These are phyloP conservation scores for Prunus yedoensis DNA, from an alignment of 331 rosid species.

Conservation along the genomic window DNA sequence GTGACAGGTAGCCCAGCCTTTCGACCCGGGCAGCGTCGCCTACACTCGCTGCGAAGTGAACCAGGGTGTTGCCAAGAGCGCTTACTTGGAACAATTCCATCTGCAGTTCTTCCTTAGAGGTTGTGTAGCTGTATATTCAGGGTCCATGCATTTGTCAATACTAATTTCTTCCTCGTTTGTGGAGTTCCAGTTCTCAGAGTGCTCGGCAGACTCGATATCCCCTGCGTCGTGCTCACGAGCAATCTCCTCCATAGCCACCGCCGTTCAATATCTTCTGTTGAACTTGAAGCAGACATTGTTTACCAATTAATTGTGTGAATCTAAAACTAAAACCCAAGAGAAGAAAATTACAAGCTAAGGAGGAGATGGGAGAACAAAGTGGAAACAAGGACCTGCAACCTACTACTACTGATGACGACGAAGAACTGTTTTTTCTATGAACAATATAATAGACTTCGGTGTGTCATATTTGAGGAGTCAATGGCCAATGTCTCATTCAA, in stretches of 20 bases:
- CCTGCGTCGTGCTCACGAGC: background rate
- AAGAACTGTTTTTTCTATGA: too few relatives aligned
- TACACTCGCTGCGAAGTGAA: background rate
- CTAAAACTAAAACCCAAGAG: too few relatives aligned
- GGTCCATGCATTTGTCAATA: background rate
- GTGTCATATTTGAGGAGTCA: too few relatives aligned
- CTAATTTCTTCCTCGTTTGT: background rate
- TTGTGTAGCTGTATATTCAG: background rate
- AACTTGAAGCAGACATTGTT: background rate
- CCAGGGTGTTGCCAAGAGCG: background rate
- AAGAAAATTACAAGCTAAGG: too few relatives aligned
- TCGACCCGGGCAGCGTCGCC: background rate
- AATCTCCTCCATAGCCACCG: background rate
- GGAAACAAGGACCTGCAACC: too few relatives aligned
- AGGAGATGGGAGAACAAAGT: too few relatives aligned
- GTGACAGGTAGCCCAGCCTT: rapidly evolving
- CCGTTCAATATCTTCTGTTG: background rate
- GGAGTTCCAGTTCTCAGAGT: background rate
- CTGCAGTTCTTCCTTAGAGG: background rate
- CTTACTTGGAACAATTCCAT: background rate
- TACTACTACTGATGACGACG: too few relatives aligned
- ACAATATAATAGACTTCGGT: too few relatives aligned
- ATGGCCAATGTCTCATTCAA: too few relatives aligned
- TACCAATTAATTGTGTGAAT: too few relatives aligned
- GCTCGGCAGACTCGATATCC: background rate